Conservation (phyloP, 306 rosid species). For the Crotalaria pallida region DNA sequence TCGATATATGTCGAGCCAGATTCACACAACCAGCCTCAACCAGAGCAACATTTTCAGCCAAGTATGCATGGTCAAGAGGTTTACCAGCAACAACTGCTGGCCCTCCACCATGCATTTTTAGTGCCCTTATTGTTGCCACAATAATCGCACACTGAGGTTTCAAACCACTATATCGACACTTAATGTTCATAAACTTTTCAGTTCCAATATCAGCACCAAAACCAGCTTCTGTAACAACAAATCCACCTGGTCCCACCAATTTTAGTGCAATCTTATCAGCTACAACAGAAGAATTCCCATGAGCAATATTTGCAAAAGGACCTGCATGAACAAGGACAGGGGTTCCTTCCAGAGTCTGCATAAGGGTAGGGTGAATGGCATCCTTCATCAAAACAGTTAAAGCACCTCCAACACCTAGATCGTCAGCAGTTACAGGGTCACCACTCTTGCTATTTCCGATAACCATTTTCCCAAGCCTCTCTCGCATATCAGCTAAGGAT, state of each 20-base stretch:
- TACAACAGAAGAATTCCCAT: constrained; percentile 92
- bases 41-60: constrained; percentile 69
- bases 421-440: constrained; percentile 88
- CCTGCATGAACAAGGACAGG: constrained; percentile 99
- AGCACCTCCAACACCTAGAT: constrained; percentile 97
- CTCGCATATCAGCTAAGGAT: constrained; percentile 90
- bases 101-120: constrained; percentile 98
- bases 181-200: constrained; percentile 94
- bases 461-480: constrained; percentile 96
- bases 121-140: constrained; percentile 91
- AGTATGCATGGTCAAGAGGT: constrained; percentile 85
- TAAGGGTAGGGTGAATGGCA: constrained; percentile 92
- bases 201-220: constrained; percentile 97
- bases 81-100: constrained; percentile 92
- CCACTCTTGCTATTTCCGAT: constrained; percentile 92
- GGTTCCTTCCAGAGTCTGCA: constrained; percentile 99
- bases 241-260: constrained; percentile 92
- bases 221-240: constrained; percentile 99
- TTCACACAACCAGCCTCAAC: constrained; percentile 96
- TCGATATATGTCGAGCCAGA: constrained; percentile 74
- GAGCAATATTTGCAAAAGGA: constrained; percentile 96
- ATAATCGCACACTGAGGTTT: constrained; percentile 87
- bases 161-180: constrained; percentile 90
- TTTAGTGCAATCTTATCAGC: constrained; percentile 97
- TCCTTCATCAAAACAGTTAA: constrained; percentile 95